Evolutionary conservation across 2,329 filamentous ascomycete genomes (phyloP).

Genomic region (Beauveria bassiana): DNA sequence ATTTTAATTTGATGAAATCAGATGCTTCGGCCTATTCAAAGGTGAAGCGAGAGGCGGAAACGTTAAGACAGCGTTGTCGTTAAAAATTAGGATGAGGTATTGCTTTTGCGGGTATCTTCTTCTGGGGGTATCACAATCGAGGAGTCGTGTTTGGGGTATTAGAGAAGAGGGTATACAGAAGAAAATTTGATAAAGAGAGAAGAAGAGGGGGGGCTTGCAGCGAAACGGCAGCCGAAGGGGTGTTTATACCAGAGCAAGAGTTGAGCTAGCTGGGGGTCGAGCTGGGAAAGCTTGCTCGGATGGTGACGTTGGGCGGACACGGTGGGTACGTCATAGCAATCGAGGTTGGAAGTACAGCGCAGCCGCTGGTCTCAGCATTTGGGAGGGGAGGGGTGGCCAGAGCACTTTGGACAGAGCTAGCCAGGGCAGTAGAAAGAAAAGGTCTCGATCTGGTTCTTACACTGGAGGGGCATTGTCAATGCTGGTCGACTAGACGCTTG

Average conservation of each 20-base stretch:
- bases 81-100: slow-evolving; percentile 1
- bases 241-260: slow-evolving; percentile 11
- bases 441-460: slow-evolving; percentile 1
- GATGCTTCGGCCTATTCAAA: slow-evolving; percentile 8
- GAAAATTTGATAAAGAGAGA: neutral
- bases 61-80: neutral
- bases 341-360: neutral
- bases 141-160: slow-evolving; percentile 9
- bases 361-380: neutral
- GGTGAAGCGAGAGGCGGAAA: neutral
- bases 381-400: neutral
- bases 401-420: neutral
- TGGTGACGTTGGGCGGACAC: slow-evolving; percentile 11
- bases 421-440: neutral
- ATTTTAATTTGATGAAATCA: neutral
- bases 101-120: neutral
- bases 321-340: slow-evolving; percentile 12
- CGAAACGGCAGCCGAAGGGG: slow-evolving; percentile 8
- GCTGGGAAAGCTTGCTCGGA: slow-evolving; percentile 8
- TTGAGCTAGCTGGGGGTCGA: neutral
- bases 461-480: neutral
- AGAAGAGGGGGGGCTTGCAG: neutral
- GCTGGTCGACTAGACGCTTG: neutral
- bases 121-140: slow-evolving; percentile 9
- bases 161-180: slow-evolving; percentile 10